phyloP scores from a whole-genome alignment of 495 filamentous ascomycete genomes.

The Lasiosphaeriaceae sp. region DNA sequence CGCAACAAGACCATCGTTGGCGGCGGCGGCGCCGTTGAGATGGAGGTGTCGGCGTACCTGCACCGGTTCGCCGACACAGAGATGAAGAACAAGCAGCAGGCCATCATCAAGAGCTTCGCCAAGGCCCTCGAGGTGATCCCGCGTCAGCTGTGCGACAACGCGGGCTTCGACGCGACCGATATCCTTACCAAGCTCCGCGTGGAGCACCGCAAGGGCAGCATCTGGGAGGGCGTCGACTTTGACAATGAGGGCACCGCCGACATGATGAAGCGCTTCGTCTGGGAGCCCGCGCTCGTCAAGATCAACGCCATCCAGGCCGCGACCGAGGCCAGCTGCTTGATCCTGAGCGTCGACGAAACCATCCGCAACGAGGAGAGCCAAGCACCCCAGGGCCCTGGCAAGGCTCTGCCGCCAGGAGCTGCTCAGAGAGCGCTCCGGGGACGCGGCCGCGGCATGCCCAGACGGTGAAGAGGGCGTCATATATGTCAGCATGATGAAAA shows the following conservation, averaged over 20 bases:
- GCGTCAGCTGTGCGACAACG: slow-evolving; percentile 95
- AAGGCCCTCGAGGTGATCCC: slow-evolving; percentile 97
- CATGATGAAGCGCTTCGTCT: slow-evolving; percentile 91
- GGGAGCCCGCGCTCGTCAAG: slow-evolving; percentile 96
- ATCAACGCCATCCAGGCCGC: slow-evolving; percentile 95
- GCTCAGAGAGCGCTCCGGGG: slow-evolving; percentile 87
- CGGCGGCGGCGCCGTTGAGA: slow-evolving; percentile 91
- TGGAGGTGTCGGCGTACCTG: slow-evolving; percentile 92
- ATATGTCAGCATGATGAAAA: neutral
- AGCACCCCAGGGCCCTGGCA: slow-evolving; percentile 70
- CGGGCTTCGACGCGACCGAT: slow-evolving; percentile 96
- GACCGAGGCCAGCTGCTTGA: slow-evolving; percentile 90
- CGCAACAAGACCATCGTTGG: slow-evolving; percentile 92
- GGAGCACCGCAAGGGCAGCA: slow-evolving; percentile 85
- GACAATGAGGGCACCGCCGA: slow-evolving; percentile 83
- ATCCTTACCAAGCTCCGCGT: slow-evolving; percentile 92
- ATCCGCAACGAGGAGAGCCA: slow-evolving; percentile 93
- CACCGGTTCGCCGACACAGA: slow-evolving; percentile 89
- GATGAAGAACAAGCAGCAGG: slow-evolving; percentile 90
- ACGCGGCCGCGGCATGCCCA: slow-evolving; percentile 88
- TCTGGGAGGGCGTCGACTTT: slow-evolving; percentile 96
- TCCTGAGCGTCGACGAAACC: slow-evolving; percentile 94
- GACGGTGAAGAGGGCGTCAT: slow-evolving; percentile 48
- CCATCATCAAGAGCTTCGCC: slow-evolving; percentile 95
- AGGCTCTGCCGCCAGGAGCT: slow-evolving; percentile 82